phyloP scores from a whole-genome alignment of 73 alveolate genomes.

The Diophrys sp. region DNA sequence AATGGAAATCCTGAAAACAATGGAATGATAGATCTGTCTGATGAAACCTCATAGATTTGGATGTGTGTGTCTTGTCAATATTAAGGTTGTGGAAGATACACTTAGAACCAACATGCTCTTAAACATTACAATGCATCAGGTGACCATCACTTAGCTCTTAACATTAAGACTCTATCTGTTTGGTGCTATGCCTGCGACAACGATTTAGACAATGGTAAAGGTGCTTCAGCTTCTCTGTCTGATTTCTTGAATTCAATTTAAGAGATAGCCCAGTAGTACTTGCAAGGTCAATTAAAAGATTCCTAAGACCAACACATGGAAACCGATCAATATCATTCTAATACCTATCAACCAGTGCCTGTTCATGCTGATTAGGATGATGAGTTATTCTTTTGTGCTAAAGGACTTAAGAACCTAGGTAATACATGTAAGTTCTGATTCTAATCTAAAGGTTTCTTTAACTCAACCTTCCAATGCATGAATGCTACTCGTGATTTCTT shows the following conservation, averaged over 20 bases:
- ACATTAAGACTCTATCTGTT: conserved; percentile 12
- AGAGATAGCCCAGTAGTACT: too few relatives aligned
- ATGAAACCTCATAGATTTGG: too few relatives aligned
- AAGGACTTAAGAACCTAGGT: conserved; percentile 53
- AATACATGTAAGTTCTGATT: conserved; percentile 29
- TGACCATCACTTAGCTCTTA: conserved; percentile 29
- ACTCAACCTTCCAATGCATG: conserved; percentile 57
- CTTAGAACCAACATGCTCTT: conserved; percentile 40
- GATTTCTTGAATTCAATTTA: too few relatives aligned
- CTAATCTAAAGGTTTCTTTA: conserved; percentile 24
- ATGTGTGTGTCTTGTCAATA: conserved; percentile 32
- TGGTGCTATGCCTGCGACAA: conserved; percentile 61
- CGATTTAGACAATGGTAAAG: conserved; percentile 24
- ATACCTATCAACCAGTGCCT: too few relatives aligned
- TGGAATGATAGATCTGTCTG: too few relatives aligned
- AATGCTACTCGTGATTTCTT: conserved; percentile 51
- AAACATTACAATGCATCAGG: conserved; percentile 22
- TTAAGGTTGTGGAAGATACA: conserved; percentile 41
- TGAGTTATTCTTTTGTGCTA: conserved; percentile 31
- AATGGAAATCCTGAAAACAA: too few relatives aligned
- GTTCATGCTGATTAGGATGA: too few relatives aligned
- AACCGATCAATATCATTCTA: too few relatives aligned
- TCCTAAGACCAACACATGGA: too few relatives aligned
- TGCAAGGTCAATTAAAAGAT: too few relatives aligned
- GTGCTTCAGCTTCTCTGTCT: too few relatives aligned